Conservation (phyloP, 2,329 filamentous ascomycete genomes). For the Boeremia exigua region DNA sequence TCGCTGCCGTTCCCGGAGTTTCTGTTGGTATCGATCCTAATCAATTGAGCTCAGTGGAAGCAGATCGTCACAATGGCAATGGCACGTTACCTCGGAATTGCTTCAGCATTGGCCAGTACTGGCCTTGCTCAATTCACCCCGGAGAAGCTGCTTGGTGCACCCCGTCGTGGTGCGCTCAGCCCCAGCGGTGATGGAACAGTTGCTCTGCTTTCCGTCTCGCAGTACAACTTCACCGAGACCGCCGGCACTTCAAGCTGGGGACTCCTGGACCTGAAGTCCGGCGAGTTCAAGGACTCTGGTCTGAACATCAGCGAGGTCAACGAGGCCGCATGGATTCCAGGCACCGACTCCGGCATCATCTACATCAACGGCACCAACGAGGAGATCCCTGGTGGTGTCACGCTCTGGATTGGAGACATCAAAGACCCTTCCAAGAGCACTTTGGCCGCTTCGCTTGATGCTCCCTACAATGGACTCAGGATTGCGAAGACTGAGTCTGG, state of each 20-base stretch:
- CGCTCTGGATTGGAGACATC: conserved; percentile 45
- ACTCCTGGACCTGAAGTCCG: conserved; percentile 42
- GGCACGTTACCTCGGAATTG: conserved; percentile 43
- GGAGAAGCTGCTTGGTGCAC: conserved; percentile 68
- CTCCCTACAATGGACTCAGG: conserved; percentile 58
- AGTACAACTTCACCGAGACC: conserved; percentile 81
- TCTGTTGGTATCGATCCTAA: conserved; percentile 28
- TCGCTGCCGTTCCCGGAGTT: conserved; percentile 22
- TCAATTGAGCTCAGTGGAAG: conserved; percentile 36
- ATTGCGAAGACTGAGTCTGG: conserved; percentile 50
- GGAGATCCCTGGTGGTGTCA: conserved; percentile 44
- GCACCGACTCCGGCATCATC: conserved; percentile 60
- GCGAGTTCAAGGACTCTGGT: conserved; percentile 40
- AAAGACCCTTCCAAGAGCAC: conserved; percentile 36
- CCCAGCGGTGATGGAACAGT: conserved; percentile 71
- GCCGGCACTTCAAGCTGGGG: conserved; percentile 63
- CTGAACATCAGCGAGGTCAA: conserved; percentile 42
- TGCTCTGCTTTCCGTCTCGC: conserved; percentile 71
- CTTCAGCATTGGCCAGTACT: conserved; percentile 42
- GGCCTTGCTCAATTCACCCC: conserved; percentile 44
- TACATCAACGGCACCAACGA: conserved; percentile 72
- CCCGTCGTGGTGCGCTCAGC: conserved; percentile 70
- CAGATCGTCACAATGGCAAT: conserved; percentile 39
- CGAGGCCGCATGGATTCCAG: conserved; percentile 44
- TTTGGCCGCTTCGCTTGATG: conserved; percentile 51